phyloP scores from a whole-genome alignment of 495 filamentous ascomycete species.

The Amniculicola lignicola region DNA sequence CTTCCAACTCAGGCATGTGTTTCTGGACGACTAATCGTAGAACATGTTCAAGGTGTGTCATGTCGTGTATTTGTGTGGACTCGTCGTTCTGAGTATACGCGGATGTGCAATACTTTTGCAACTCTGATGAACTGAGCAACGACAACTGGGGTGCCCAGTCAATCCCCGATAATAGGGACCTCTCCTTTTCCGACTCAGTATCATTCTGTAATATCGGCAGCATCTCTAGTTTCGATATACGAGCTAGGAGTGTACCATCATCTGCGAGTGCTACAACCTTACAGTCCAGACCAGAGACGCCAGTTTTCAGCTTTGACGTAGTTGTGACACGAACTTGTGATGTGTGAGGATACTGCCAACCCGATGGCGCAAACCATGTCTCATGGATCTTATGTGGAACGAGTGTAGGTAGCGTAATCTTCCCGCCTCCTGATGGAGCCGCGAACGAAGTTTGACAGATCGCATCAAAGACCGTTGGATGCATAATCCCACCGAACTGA shows the following conservation, averaged over 20 bases:
- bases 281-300: background rate
- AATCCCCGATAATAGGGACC: background rate
- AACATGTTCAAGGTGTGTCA: no score
- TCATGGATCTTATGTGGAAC: background rate
- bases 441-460: background rate
- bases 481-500: background rate
- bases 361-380: background rate
- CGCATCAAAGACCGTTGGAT: background rate
- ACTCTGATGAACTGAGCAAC: background rate
- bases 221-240: background rate
- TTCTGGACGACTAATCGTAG: background rate
- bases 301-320: background rate
- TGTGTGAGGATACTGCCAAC: background rate
- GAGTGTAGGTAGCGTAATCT: background rate
- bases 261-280: background rate
- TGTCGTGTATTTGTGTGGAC: background rate
- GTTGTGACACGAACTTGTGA: background rate
- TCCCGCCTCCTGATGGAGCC: background rate
- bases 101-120: background rate
- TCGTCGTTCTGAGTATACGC: background rate
- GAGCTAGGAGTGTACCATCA: no score
- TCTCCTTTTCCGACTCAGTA: background rate
- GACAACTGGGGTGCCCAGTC: background rate
- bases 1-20: background rate
- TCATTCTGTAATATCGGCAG: background rate